Percentiles rank a stretch among this genome's conserved stretches.
Conservation (phyloP, 352 stramenopile species). For the Peronospora destructor region DNA sequence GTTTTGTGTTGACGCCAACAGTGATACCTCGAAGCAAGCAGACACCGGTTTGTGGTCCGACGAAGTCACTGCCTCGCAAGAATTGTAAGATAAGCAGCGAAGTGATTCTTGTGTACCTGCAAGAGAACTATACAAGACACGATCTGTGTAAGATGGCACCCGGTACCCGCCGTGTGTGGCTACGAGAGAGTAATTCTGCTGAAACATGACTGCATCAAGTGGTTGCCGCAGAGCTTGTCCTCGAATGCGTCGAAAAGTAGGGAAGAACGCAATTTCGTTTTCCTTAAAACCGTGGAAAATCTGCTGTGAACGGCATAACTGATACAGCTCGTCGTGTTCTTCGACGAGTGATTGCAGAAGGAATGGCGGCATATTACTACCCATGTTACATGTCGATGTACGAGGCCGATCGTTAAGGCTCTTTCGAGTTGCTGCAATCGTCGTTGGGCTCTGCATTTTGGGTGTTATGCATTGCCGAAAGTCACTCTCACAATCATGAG, state of each 20-base stretch:
- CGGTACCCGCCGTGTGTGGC: slow-evolving; percentile 54
- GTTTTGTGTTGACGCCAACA: slow-evolving; percentile 11
- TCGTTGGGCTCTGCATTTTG: slow-evolving; percentile 29
- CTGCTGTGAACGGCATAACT: slow-evolving; percentile 52
- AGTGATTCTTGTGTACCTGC: slow-evolving; percentile 46
- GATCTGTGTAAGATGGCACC: slow-evolving; percentile 87
- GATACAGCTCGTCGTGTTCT: slow-evolving; percentile 69
- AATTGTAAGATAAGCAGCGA: slow-evolving; percentile 64
- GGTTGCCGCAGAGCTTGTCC: slow-evolving; percentile 35
- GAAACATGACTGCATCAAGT: slow-evolving; percentile 29
- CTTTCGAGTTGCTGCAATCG: slow-evolving; percentile 6
- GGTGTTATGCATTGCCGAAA: slow-evolving; percentile 49
- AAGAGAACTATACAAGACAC: slow-evolving; percentile 78
- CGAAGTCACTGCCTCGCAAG: slow-evolving; percentile 60
- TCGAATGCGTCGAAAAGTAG: slow-evolving; percentile 70
- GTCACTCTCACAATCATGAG: slow-evolving; percentile 17
- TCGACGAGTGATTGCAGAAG: slow-evolving; percentile 36
- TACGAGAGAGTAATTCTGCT: slow-evolving; percentile 58
- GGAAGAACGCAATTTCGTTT: slow-evolving; percentile 60
- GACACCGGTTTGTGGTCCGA: slow-evolving; percentile 84
- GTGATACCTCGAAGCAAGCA: slow-evolving; percentile 48
- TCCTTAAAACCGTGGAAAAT: slow-evolving; percentile 79
- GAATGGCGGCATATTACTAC: slow-evolving; percentile 19
- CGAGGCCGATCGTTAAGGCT: slow-evolving; percentile 5
- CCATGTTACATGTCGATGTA: slow-evolving; percentile 21